phyloP scores from a whole-genome alignment of 495 filamentous ascomycete genomes.

The Penicillium argentinense region DNA sequence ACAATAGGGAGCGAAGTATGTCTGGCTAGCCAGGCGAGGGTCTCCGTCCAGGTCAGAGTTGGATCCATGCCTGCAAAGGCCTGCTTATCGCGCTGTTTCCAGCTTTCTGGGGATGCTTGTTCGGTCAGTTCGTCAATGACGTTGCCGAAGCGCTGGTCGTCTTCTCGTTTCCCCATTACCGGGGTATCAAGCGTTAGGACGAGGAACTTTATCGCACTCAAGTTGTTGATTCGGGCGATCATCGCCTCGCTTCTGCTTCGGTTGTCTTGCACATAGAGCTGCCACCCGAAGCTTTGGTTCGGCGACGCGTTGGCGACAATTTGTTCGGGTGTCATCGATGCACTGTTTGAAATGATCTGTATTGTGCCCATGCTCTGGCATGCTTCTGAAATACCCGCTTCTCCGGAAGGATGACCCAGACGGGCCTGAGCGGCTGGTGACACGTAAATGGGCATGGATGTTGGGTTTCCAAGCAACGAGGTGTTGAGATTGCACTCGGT shows the following conservation, averaged over 20 bases:
- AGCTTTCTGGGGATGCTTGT: conserved; percentile 25
- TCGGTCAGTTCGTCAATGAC: conserved; percentile 11
- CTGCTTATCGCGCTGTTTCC: conserved; percentile 44
- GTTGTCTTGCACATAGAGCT: conserved; percentile 83
- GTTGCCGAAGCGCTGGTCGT: conserved; percentile 68
- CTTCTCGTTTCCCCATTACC: conserved; percentile 86
- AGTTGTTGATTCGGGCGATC: conserved; percentile 69
- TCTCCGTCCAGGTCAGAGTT: conserved; percentile 78
- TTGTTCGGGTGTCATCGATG: conserved; percentile 82
- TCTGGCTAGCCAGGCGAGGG: conserved; percentile 71
- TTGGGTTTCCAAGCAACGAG: conserved; percentile 62
- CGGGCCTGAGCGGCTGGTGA: conserved; percentile 88
- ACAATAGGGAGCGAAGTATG: conserved; percentile 82
- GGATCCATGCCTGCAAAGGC: conserved; percentile 76
- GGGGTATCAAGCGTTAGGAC: conserved; percentile 91
- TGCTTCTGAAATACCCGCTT: conserved; percentile 81
- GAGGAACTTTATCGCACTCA: conserved; percentile 75
- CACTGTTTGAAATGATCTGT: conserved; percentile 86
- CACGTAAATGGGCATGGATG: conserved; percentile 78
- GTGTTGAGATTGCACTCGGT: conserved; percentile 65
- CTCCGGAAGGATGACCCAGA: conserved; percentile 80
- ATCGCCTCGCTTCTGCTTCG: conserved; percentile 77
- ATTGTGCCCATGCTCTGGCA: conserved; percentile 71
- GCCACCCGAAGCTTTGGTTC: conserved; percentile 82
- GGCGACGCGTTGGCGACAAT: conserved; percentile 66